These are phyloP conservation scores for Elsinoe necatrix DNA, from an alignment of 2,329 filamentous ascomycete genomes.

Conservation along the genomic window DNA sequence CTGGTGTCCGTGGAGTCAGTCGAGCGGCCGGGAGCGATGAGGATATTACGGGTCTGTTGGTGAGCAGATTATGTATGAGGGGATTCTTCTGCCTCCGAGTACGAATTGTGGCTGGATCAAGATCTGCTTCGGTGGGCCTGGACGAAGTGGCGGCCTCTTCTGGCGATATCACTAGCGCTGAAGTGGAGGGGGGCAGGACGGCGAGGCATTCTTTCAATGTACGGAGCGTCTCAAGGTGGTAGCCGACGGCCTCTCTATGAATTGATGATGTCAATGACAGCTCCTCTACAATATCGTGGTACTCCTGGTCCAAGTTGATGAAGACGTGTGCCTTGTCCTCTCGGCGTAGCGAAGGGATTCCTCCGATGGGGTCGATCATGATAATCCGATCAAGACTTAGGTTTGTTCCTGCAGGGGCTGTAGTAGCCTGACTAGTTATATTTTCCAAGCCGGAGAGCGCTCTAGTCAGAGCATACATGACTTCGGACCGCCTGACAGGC, in stretches of 20 bases:
- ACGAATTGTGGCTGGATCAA: conserved; percentile 36
- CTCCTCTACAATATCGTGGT: conserved; percentile 56
- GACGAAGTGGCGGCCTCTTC: conserved; percentile 63
- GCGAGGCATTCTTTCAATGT: conserved; percentile 62
- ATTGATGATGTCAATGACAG: conserved; percentile 23
- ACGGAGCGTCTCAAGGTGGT: conserved; percentile 62
- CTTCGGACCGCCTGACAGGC: conserved; percentile 50
- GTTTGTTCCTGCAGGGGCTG: neutral
- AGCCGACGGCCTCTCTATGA: conserved; percentile 26
- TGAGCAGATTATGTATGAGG: conserved; percentile 89
- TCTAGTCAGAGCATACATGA: conserved; percentile 66
- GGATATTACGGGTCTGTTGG: conserved; percentile 86
- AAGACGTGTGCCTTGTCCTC: conserved; percentile 66
- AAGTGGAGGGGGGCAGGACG: conserved; percentile 73
- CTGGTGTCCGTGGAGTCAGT: conserved; percentile 35
- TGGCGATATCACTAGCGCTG: conserved; percentile 81
- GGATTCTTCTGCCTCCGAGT: conserved; percentile 65
- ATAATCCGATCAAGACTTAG: conserved; percentile 68
- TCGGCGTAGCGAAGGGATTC: conserved; percentile 60
- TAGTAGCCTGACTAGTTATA: conserved; percentile 20
- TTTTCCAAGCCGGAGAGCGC: conserved; percentile 60
- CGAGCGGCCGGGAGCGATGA: conserved; percentile 75
- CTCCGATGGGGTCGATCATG: conserved; percentile 76
- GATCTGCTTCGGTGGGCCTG: conserved; percentile 18
- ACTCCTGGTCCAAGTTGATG: conserved; percentile 90